Conservation (phyloP, 108 stramenopile species). For the Cyclotella baltica region DNA sequence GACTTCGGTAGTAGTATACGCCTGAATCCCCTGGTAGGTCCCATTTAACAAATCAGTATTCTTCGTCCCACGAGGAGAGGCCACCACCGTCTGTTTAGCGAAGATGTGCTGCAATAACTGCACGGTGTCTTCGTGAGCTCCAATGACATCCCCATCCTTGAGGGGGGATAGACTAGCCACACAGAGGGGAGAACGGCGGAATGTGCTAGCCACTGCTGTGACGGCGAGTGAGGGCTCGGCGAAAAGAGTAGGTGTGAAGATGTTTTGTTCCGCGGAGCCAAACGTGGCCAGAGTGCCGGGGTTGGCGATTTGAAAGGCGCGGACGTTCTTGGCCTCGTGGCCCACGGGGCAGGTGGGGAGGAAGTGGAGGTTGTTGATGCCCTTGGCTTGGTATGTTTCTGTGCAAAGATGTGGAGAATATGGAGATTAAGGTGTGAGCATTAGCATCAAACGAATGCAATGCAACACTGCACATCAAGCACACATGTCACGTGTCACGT, state of each 20-base stretch:
- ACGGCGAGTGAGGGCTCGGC: conserved; percentile 40
- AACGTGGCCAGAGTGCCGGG: conserved; percentile 27
- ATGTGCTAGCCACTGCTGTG: conserved; percentile 56
- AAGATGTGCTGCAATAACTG: conserved; percentile 47
- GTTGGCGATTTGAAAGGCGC: conserved; percentile 35
- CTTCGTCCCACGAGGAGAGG: conserved; percentile 55
- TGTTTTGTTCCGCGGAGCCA: conserved; percentile 59
- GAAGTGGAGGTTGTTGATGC: conserved; percentile 45
- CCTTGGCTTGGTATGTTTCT: conserved; percentile 42
- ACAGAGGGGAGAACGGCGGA: conserved; percentile 52
- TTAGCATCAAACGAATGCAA: too few relatives aligned
- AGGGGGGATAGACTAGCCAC: conserved; percentile 35
- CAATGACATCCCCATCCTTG: conserved; percentile 35
- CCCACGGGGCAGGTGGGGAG: conserved; percentile 62
- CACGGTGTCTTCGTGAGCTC: conserved; percentile 60
- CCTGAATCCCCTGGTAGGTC: conserved; percentile 45
- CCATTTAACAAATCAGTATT: conserved; percentile 53
- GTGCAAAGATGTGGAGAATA: neutral
- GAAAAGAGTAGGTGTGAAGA: conserved; percentile 50
- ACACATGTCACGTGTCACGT: too few relatives aligned
- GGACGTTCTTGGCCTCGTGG: conserved; percentile 38
- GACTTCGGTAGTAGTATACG: conserved; percentile 59
- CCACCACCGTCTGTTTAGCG: conserved; percentile 35
- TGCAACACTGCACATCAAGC: too few relatives aligned
- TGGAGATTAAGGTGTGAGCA: neutral